Evolutionary conservation across 331 rosid genomes (phyloP).

Genomic region (Rosa hybrid): DNA sequence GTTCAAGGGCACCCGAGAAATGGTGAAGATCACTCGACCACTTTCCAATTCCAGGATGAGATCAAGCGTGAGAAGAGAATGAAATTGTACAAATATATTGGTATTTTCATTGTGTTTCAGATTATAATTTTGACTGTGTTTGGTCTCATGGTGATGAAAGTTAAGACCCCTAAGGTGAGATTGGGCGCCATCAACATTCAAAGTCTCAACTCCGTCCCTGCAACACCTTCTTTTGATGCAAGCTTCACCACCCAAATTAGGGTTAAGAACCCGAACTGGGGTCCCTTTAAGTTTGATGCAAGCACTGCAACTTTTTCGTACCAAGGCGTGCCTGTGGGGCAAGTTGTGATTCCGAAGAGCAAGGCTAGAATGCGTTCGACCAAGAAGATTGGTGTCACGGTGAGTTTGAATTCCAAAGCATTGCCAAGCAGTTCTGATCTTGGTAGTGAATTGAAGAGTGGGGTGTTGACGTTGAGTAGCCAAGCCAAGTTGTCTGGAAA

Average conservation of each 20-base stretch:
- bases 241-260: conserved; percentile 19
- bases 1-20: background rate
- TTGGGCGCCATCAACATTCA: background rate
- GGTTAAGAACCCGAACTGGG: conserved; percentile 23
- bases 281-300: conserved; percentile 10
- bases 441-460: conserved; percentile 1
- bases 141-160: background rate
- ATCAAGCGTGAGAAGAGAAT: background rate
- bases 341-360: conserved; percentile 14
- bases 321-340: background rate
- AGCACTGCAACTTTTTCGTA: background rate
- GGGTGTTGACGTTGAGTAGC: conserved; percentile 8
- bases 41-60: conserved; percentile 7
- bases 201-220: background rate
- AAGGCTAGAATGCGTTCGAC: conserved; percentile 18
- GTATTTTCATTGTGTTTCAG: background rate
- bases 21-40: background rate
- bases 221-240: conserved; percentile 6
- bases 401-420: background rate
- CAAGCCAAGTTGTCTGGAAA: conserved; percentile 3
- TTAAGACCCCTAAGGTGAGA: background rate
- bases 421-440: background rate
- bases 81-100: background rate
- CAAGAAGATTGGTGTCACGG: conserved; percentile 15
- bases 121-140: background rate